Conservation (phyloP, 495 filamentous ascomycete species). For the Aspergillus sclerotioniger region DNA sequence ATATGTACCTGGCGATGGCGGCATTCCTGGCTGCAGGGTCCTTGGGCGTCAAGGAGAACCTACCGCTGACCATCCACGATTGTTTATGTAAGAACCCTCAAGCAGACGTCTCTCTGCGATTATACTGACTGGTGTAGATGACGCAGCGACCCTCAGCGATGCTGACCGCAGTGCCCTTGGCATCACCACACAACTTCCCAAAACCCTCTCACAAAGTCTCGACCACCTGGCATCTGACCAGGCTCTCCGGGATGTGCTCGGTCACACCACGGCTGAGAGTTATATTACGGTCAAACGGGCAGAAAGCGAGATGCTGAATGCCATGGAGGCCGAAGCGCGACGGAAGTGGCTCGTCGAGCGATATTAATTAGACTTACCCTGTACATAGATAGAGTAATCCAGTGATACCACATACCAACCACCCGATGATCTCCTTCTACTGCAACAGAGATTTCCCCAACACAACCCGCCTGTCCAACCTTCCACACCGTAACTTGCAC, state of each 20-base stretch:
- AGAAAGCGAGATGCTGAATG: slow-evolving; percentile 46
- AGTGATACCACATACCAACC: background rate
- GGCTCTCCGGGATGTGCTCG: slow-evolving; percentile 40
- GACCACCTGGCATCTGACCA: slow-evolving; percentile 21
- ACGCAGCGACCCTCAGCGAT: slow-evolving; percentile 29
- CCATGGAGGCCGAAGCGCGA: slow-evolving; percentile 50
- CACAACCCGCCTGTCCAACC: too few relatives aligned
- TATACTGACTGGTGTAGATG: slow-evolving; percentile 21
- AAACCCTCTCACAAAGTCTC: slow-evolving; percentile 32
- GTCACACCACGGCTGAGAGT: slow-evolving; percentile 52
- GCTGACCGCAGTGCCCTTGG: slow-evolving; percentile 26
- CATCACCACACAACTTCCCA: slow-evolving; percentile 43
- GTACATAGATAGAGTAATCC: background rate
- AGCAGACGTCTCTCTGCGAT: background rate
- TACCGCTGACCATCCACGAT: slow-evolving; percentile 51
- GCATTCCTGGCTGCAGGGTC: slow-evolving; percentile 66
- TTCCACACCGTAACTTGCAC: too few relatives aligned
- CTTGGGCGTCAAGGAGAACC: slow-evolving; percentile 51
- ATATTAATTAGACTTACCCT: slow-evolving; percentile 32
- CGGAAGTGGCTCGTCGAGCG: slow-evolving; percentile 61
- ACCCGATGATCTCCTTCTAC: background rate
- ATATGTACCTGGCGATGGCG: slow-evolving; percentile 48
- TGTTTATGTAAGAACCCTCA: slow-evolving; percentile 44
- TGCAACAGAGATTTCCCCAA: too few relatives aligned
- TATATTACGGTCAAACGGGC: slow-evolving; percentile 60